A percentile compares a stretch with the other conserved stretches of the same genome.
These are phyloP conservation scores for Rostrohypoxylon terebratum DNA, from an alignment of 495 filamentous ascomycete genomes.

Conservation along the genomic window DNA sequence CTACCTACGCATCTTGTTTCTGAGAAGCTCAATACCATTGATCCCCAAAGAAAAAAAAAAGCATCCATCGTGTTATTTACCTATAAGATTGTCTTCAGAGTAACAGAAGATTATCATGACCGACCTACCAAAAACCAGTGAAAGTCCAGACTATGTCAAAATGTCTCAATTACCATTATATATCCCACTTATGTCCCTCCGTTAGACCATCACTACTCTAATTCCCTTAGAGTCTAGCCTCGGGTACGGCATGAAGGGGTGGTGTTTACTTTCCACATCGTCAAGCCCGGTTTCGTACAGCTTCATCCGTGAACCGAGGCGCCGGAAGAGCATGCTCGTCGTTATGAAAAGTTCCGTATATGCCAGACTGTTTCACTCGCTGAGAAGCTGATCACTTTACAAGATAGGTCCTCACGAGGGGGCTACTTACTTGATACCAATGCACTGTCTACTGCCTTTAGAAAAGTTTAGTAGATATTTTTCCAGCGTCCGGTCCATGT, in stretches of 20 bases:
- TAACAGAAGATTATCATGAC: not conserved
- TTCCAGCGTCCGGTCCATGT: slow-evolving; percentile 14
- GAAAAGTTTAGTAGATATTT: slow-evolving; percentile 21
- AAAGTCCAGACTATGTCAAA: not conserved
- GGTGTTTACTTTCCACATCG: slow-evolving; percentile 7
- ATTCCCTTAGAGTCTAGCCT: slow-evolving; percentile 7
- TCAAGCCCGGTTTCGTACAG: not conserved
- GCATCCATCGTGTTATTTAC: not conserved
- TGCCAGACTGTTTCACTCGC: slow-evolving; percentile 8
- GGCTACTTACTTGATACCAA: slow-evolving; percentile 32
- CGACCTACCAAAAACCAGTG: not conserved
- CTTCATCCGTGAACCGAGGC: not conserved
- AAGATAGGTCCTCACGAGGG: not conserved
- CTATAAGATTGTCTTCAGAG: not conserved
- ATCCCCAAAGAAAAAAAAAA: not conserved
- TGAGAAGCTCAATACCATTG: not conserved
- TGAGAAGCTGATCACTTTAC: not conserved
- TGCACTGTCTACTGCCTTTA: slow-evolving; percentile 24
- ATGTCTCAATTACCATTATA: not conserved
- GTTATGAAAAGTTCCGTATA: slow-evolving; percentile 13
- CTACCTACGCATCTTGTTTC: too few relatives aligned
- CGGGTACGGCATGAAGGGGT: not conserved
- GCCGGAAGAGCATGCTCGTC: not conserved
- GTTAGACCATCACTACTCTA: slow-evolving; percentile 1
- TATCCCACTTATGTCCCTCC: not conserved